phyloP scores from a whole-genome alignment of 306 rosid genomes.

The Castanea sativa region DNA sequence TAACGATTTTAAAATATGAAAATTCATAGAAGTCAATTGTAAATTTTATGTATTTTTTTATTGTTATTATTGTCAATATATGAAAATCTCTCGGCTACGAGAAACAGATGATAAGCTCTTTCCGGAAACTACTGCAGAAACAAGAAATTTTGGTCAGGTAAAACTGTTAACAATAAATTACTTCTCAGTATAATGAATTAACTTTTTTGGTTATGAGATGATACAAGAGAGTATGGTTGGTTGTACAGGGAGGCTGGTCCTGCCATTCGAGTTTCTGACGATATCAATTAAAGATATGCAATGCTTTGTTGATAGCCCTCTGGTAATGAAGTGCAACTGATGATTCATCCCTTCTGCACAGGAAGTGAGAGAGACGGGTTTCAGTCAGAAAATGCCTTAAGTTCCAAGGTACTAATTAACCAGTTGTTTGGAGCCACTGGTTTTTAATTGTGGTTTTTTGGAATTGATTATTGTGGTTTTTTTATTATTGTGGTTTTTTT shows the following conservation, averaged over 20 bases:
- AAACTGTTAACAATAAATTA: not conserved
- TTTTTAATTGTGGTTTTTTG: too few relatives aligned
- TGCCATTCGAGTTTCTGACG: slow-evolving; percentile 46
- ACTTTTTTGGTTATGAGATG: not conserved
- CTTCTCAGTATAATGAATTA: not conserved
- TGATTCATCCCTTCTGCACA: not conserved
- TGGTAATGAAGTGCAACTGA: slow-evolving; percentile 32
- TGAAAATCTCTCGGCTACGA: slow-evolving; percentile 25
- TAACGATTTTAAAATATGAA: too few relatives aligned
- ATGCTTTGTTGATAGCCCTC: slow-evolving; percentile 53
- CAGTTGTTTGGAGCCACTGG: too few relatives aligned
- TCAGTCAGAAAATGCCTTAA: slow-evolving; percentile 37
- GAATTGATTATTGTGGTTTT: too few relatives aligned
- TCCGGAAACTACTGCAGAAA: slow-evolving; percentile 29
- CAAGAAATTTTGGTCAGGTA: slow-evolving; percentile 40
- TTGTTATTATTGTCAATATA: too few relatives aligned
- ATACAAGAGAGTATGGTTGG: slow-evolving; percentile 11
- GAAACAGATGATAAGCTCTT: slow-evolving; percentile 34
- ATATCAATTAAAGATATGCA: slow-evolving; percentile 53
- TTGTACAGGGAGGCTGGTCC: slow-evolving; percentile 47
- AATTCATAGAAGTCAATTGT: too few relatives aligned
- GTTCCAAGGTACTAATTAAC: too few relatives aligned
- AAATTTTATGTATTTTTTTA: too few relatives aligned
- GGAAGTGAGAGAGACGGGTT: slow-evolving; percentile 30
- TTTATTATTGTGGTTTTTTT: too few relatives aligned